Evolutionary conservation across 2,329 filamentous ascomycete species (phyloP), one percentile per base, ranked within the genome.

Genomic region (Aspergillus sp.): DNA sequence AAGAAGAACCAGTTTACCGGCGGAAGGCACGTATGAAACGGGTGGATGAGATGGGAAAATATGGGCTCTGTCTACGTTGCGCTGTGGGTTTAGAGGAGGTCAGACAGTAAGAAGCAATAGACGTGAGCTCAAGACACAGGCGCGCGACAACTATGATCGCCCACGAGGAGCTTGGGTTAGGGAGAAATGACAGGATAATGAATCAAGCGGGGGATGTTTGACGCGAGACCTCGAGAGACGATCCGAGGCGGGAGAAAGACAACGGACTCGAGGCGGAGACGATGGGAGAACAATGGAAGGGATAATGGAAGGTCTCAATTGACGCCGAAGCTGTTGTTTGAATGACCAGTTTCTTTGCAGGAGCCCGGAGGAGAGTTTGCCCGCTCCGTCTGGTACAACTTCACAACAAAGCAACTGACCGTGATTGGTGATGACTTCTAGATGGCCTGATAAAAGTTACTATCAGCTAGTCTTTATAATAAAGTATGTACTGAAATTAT

Each of bases 31-130:
- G n/a, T 27, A 41, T 43, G 17, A 44, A 33, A 46, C 48, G 43
- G 27, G 9, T 27, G 33, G 19, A 11, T 24, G 40, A 19, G 23
- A 45, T 46, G 9, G 8, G 23, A 8, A n/a, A 24, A 17, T 27
- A 14, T 47, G 39, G 21, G 21, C 21, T 47, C 43, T 44, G 53
- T 62, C 59, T 62, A 62, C 59, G 59, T 49, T 56, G 54, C 50
- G 50, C 39, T 49, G 33, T 21, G 33, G 33, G 33, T 51, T 39
- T 55, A 47, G 55, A 23, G n/a, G 31, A 9, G 17, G 19, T 9
- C 8, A 41, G 35, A 37, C 14, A n/a, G 40, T 27, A 46, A 35
- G 33, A 35, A 51, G n/a, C 46, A 52, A 40, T 50, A 43, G 33
- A 45, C 33, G 56, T 52, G 45, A 44, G 47, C 33, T 45, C 47